Conservation (phyloP, 1,284 basidiomycete genomes). For the Ceratobasidium sp. region DNA sequence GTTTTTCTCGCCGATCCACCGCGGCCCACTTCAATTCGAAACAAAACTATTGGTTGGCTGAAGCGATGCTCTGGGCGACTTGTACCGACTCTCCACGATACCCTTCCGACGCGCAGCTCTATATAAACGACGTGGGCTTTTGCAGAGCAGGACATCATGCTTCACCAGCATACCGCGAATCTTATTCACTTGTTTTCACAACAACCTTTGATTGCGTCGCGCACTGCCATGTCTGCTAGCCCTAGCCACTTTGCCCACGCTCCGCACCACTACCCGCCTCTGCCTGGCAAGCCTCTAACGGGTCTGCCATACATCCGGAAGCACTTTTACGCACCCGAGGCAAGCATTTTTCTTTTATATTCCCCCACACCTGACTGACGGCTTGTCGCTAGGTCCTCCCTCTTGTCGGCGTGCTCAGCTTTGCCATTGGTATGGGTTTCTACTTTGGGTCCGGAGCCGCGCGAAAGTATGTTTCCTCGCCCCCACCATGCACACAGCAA, state of each 20-base stretch:
- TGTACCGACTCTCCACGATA: slow-evolving; percentile 19
- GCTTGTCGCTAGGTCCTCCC: slow-evolving; percentile 16
- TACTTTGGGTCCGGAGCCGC: slow-evolving; percentile 33
- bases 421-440: slow-evolving; percentile 36
- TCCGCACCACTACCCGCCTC: slow-evolving; percentile 35
- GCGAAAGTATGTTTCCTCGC: slow-evolving; percentile 10
- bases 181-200: slow-evolving; percentile 27
- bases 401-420: slow-evolving; percentile 20
- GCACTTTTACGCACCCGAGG: slow-evolving; percentile 42
- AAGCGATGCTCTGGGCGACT: background rate
- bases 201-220: slow-evolving; percentile 4
- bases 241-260: slow-evolving; percentile 16
- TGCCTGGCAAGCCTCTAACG: slow-evolving; percentile 20
- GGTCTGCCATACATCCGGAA: slow-evolving; percentile 29
- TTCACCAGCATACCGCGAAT: slow-evolving; percentile 30
- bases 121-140: slow-evolving; percentile 3
- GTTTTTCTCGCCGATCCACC: background rate
- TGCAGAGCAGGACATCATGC: slow-evolving; percentile 10
- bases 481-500: background rate
- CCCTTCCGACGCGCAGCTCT: background rate
- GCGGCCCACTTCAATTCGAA: background rate
- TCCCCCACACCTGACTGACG: background rate
- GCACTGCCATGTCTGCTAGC: slow-evolving; percentile 32
- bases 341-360: background rate
- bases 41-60: background rate